Evolutionary conservation across 768 basidiomycete species (phyloP), one percentile per base, ranked within the genome.

Genomic region (Russula emetica): DNA sequence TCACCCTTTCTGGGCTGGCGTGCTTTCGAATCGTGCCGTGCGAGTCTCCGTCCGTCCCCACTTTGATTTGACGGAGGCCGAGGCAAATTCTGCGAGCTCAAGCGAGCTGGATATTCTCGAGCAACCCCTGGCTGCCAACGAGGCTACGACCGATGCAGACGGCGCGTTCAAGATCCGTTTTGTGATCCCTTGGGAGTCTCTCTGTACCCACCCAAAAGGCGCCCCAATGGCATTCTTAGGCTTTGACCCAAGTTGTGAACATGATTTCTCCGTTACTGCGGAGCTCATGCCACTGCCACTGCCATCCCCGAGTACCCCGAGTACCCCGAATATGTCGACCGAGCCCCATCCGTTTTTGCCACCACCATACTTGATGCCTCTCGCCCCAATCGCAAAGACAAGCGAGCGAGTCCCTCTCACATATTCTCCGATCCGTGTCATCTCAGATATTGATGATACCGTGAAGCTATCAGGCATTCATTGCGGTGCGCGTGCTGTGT

Each of bases 381-480:
- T 28, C 0, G 6, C 58, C 7, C 69, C 69, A 3, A 70, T 70
- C 16, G 66, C 70, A 10, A 64, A 60, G 1, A 52, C 73, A 2
- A 55, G 67, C 5, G 69, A 76, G 13, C 55, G 65, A 1, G 64
- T 78, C 5, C 74, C 77, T 26, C 78, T 92, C 40, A 83, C 87
- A 0, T 76, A 85, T 69, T 81, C 83, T 2, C 81, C 82, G 2
- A 74, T 95, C 16, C 85, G 92, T 20, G 83, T 96, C 60, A 87
- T 98, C 16, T 95, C 93, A 9, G 95, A 98, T 69, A 88, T 98
- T 49, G 95, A 98, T 71, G 95, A 98, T 74, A 98, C 95, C 0
- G 80, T 97, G 61, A 95, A 95, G 71, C 71, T 80, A 28, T 87
- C 93, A 0, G 85, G 87, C 52, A 80, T 99, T n/a, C 70, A 88